Percentiles rank a stretch among this genome's conserved stretches.
Evolutionary conservation across 2,329 filamentous ascomycete species (phyloP).

Genomic region (Sclerotinia borealis): DNA sequence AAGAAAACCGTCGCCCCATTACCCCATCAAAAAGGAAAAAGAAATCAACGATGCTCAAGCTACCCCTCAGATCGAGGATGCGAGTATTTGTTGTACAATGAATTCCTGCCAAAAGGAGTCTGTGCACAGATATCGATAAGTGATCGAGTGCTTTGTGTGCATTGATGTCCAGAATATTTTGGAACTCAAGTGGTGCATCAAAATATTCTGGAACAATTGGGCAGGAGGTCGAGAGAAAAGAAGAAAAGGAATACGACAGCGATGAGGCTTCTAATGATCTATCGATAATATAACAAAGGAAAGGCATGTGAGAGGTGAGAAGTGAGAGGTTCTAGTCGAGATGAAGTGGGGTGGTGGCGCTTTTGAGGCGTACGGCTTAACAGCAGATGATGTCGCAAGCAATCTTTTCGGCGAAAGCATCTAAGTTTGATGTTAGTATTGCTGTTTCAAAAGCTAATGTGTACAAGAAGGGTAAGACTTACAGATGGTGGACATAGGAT

Average conservation of each 20-base stretch:
- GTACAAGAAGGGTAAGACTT: slow-evolving; percentile 17
- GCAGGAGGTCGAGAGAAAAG: background rate
- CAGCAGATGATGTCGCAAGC: slow-evolving; percentile 20
- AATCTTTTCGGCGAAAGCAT: slow-evolving; percentile 41
- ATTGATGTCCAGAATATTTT: background rate
- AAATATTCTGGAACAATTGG: background rate
- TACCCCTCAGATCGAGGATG: background rate
- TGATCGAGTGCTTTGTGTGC: background rate
- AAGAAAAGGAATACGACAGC: background rate
- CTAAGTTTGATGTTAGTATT: slow-evolving; percentile 14
- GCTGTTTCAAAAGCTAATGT: background rate
- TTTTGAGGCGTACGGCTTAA: background rate
- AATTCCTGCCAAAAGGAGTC: background rate
- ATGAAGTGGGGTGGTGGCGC: background rate
- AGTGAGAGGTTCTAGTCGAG: background rate
- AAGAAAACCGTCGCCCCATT: background rate
- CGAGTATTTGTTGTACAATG: background rate
- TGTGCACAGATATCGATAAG: background rate
- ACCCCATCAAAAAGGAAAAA: background rate
- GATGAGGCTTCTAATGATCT: background rate
- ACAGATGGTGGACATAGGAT: slow-evolving; percentile 38
- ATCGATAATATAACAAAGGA: background rate
- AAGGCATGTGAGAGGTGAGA: background rate
- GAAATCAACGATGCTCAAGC: background rate
- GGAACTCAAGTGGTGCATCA: slow-evolving; percentile 2